Base-by-base conservation (phyloP, 1,284 basidiomycete species). In the Singerocomus rubriflavus region DNA sequence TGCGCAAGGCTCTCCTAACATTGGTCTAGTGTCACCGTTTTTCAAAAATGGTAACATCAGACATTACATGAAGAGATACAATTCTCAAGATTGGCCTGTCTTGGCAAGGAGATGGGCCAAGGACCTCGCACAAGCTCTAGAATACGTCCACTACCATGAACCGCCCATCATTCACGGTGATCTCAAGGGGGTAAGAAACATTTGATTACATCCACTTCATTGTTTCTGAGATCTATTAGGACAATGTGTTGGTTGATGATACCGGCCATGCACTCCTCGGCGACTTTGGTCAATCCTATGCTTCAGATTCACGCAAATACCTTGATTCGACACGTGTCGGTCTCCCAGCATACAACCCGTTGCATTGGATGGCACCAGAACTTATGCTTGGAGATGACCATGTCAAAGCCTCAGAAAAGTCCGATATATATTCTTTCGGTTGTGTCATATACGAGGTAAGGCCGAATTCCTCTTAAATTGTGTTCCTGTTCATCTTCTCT, bases 11-110 rank as follows among this genome's bases (percentile, higher is more conserved):
- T 32, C 43, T 21, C 29, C 34, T 16, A n/a, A 41, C 30, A 48
- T 68, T n/a, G 65, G 66, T 37, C 56, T 76, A 3, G 66, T 75
- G 32, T 71, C 70, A 11, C 67, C 64, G 4, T 74, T 67, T 59
- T 70, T 70, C 62, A 58, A 57, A 29, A 63, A 68, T 39, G 72
- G 73, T 6, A 65, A 68, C 46, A 52, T 75, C 30, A 55, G 50
- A 13, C 29, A 52, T 4, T 64, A 62, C 55, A 52, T 75, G 29
- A 48, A 40, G 16, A 34, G 25, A 9, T 39, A 49, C 27, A 43
- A 63, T 3, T 17, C 55, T 29, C 59, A 33, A 29, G 53, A 66
- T 47, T 57, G 60, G 54, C 58, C 35, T 35, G 47, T 30, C 6
- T 41, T 70, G 51, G 64, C 70, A 46, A 34, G 41, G 39, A 11